Evolutionary conservation across 192 early-diverging fungal species (phyloP).

Genomic region (Entomortierella parvispora): DNA sequence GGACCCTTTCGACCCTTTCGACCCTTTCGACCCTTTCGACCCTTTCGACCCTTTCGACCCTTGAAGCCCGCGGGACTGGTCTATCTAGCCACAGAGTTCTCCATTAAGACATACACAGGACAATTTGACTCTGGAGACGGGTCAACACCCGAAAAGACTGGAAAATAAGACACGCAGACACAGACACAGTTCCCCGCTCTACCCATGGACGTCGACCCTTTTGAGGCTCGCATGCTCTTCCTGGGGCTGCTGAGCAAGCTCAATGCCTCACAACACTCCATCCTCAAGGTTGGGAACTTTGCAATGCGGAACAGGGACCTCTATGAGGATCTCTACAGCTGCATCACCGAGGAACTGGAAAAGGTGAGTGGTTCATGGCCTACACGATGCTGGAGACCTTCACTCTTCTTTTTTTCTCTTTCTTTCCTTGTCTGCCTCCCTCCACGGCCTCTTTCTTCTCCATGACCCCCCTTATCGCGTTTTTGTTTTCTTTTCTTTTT

Average conservation of each 20-base stretch:
- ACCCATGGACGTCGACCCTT: constrained; percentile 60
- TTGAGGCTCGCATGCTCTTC: constrained; percentile 65
- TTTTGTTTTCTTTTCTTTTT: not conserved
- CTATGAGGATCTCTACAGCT: constrained; percentile 67
- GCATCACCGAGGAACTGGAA: constrained; percentile 65
- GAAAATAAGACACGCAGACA: constrained; percentile 3
- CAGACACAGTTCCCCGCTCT: not conserved
- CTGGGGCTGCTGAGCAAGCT: constrained; percentile 57
- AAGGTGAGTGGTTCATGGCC: constrained; percentile 51
- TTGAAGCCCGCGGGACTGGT: no score
- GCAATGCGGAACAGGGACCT: constrained; percentile 59
- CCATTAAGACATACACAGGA: no score
- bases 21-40: no score
- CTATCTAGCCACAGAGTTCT: no score
- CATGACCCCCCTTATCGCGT: no score
- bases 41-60: no score
- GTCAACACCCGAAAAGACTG: no score
- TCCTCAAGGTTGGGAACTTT: constrained; percentile 63
- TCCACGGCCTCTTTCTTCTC: not conserved
- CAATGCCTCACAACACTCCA: constrained; percentile 67
- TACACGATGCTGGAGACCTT: not conserved
- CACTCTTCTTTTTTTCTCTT: constrained; percentile 8
- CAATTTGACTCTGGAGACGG: no score
- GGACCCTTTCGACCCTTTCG: no score
- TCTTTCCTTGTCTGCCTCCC: not conserved